Percentiles rank a stretch among this genome's conserved stretches.
phyloP scores from a whole-genome alignment of 2,329 filamentous ascomycete genomes.

The Neopestalotiopsis sp. region DNA sequence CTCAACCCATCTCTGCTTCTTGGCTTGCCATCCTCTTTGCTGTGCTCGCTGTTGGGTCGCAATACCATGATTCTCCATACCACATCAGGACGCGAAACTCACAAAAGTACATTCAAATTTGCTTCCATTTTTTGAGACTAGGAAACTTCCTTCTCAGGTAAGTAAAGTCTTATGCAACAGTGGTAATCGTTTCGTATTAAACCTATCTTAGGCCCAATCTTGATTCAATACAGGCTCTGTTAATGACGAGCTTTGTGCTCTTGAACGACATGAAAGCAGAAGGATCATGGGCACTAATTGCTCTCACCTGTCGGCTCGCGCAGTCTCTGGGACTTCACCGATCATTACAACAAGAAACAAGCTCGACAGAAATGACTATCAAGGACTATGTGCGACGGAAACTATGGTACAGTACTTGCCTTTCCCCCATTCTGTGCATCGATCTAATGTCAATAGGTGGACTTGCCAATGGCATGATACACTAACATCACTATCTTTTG shows the following conservation, averaged over 20 bases:
- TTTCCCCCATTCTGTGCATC: not conserved
- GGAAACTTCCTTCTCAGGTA: constrained; percentile 68
- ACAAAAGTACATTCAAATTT: constrained; percentile 67
- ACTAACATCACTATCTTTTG: constrained; percentile 69
- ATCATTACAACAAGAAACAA: constrained; percentile 47
- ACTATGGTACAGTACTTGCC: constrained; percentile 52
- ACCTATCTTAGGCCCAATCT: constrained; percentile 58
- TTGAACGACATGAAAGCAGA: constrained; percentile 75
- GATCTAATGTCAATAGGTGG: constrained; percentile 47
- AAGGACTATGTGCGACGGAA: constrained; percentile 62
- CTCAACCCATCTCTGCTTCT: constrained; percentile 63
- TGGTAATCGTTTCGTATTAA: not conserved
- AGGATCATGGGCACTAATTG: constrained; percentile 69
- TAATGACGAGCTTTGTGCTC: constrained; percentile 67
- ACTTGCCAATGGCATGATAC: constrained; percentile 72
- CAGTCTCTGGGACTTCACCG: constrained; percentile 69
- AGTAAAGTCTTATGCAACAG: constrained; percentile 15
- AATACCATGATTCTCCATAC: constrained; percentile 70
- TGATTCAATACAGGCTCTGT: constrained; percentile 68
- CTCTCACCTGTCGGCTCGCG: constrained; percentile 68
- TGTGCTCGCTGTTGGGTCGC: constrained; percentile 68
- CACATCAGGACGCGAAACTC: constrained; percentile 64
- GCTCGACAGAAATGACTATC: constrained; percentile 48
- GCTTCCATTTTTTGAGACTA: constrained; percentile 68
- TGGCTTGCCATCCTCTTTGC: constrained; percentile 72